Evolutionary conservation across 1,139 yeast genomes (phyloP), one percentile per base, ranked within the genome.

Genomic region (Pneumocystis canis): DNA sequence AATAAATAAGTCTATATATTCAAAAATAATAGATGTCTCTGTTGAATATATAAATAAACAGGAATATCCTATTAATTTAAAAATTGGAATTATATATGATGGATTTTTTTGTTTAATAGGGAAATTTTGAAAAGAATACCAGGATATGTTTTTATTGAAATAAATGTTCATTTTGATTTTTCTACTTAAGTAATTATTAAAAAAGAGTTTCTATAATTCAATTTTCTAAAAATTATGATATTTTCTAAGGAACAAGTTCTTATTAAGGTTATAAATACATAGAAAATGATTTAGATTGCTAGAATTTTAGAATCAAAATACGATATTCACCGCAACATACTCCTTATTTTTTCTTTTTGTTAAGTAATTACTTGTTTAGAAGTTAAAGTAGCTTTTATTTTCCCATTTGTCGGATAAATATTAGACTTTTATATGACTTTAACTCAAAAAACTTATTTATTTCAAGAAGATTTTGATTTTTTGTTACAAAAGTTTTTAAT

Each of bases 291-390:
- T 76, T 96, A 89, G 79, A 98, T 98, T 71, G 98, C 99, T 66
- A 84, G 85, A 76, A 96, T 87, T 77, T 83, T 94, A 76, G 98
- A 94, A 80, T 76, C 84, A 69, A 84, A 92, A 78, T 82, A 92
- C 80, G 89, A 84, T 64, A 83, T 92, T 72, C 98, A 92, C 85
- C 84, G 88, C 80, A 92, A 92, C 84, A 82, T 92, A 82, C 94
- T 98, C 66, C 81, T 92, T 71, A 82, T 94, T 74, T 92, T 92
- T 84, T 87, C 97, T 60, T 88, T 89, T 73, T 88, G 84, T 66
- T 98, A 92, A 80, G 99, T 98, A 68, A 97, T 92, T 74, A 97
- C 99, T 67, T 88, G 95, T 79, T 98, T 98, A 70, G 99, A 92
- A 80, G 98, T 98, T 73, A 78, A 85, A 68, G 90, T 89, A 72